Conservation (phyloP, 1,139 yeast species). For the Debaryomyces fabryi region DNA sequence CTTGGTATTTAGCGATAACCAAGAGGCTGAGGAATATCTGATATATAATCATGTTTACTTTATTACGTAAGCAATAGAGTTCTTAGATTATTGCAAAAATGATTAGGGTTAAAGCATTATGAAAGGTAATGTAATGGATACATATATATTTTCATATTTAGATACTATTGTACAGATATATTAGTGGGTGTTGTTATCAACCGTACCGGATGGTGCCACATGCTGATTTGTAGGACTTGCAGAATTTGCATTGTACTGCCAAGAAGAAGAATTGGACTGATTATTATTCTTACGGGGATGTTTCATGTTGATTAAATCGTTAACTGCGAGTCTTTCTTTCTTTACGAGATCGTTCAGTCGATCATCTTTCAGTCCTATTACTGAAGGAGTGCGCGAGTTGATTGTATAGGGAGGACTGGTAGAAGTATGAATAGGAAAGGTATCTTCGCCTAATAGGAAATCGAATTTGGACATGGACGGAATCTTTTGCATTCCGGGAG, state of each 20-base stretch:
- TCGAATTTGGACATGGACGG: conserved; percentile 35
- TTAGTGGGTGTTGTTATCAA: background rate
- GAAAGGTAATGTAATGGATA: background rate
- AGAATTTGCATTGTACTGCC: background rate
- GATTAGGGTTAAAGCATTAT: background rate
- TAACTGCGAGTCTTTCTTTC: conserved; percentile 40
- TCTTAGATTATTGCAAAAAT: background rate
- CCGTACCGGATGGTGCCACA: background rate
- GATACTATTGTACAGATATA: conserved; percentile 1
- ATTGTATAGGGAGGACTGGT: conserved; percentile 14
- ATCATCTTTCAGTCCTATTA: background rate
- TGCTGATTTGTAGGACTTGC: conserved; percentile 1
- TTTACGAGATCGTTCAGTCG: conserved; percentile 27
- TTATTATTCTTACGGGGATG: conserved; percentile 11
- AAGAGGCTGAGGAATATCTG: background rate
- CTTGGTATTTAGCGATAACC: background rate
- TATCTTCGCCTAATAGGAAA: conserved; percentile 32
- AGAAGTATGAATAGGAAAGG: conserved; percentile 22
- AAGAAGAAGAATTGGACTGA: background rate
- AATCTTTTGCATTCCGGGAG: conserved; percentile 19
- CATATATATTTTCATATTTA: background rate
- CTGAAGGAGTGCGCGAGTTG: background rate
- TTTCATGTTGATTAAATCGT: conserved; percentile 37
- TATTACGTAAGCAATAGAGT: background rate
- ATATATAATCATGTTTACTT: background rate